A percentile compares a stretch with the other conserved stretches of the same genome.
Conservation (phyloP, 2,329 filamentous ascomycete genomes). For the Colletotrichum chrysophilum region DNA sequence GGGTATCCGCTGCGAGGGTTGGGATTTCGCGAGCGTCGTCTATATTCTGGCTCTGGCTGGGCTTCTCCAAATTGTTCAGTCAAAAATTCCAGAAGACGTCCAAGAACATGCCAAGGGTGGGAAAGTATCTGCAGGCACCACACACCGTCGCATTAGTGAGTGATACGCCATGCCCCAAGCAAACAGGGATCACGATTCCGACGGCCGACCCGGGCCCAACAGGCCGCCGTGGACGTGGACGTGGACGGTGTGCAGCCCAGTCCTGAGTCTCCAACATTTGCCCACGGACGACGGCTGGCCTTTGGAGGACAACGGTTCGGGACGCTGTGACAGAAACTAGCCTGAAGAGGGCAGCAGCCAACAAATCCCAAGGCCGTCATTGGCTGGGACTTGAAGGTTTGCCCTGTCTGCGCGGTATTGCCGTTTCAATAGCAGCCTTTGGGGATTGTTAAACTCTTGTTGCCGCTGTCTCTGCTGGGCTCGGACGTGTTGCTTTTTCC, state of each 20-base stretch:
- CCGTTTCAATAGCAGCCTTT: constrained; percentile 9
- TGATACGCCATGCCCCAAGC: neutral
- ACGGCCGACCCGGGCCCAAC: constrained; percentile 18
- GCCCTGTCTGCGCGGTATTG: neutral
- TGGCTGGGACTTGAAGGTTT: constrained; percentile 4
- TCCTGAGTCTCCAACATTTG: neutral
- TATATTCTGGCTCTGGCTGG: constrained; percentile 7
- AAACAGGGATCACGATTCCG: constrained; percentile 8
- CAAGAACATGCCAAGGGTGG: constrained; percentile 12
- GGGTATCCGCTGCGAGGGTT: neutral
- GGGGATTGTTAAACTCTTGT: neutral
- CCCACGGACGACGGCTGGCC: constrained; percentile 9
- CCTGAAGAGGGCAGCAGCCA: constrained; percentile 1
- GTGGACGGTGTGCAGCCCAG: neutral
- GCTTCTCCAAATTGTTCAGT: neutral
- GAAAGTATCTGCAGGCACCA: constrained; percentile 1
- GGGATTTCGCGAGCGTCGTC: constrained; percentile 2
- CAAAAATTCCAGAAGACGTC: constrained; percentile 6
- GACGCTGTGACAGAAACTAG: constrained; percentile 12
- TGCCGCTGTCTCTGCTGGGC: neutral
- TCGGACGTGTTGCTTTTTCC: neutral
- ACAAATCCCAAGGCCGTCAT: neutral
- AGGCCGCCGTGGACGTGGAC: neutral
- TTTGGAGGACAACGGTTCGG: constrained; percentile 17
- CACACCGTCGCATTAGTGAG: constrained; percentile 7